Percentiles rank a stretch among this genome's conserved stretches.
Evolutionary conservation across 2,329 filamentous ascomycete genomes (phyloP).

Genomic region (Sporothrix curviconia): DNA sequence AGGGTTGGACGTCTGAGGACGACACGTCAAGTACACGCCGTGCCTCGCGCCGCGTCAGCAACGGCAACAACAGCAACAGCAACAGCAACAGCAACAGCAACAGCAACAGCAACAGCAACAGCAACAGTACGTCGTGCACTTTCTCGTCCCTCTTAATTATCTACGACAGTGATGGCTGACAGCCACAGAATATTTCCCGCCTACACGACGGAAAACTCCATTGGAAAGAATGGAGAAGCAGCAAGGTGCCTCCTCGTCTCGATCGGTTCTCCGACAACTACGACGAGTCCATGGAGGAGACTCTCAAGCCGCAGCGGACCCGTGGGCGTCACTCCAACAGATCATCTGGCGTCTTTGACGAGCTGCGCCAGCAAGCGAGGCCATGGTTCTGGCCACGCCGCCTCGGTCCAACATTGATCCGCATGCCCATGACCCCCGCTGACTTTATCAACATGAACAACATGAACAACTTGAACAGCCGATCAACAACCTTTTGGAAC

Average conservation of each 20-base stretch:
- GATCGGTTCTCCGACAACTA: slow-evolving; percentile 54
- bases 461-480: too few relatives aligned
- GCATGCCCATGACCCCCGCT: slow-evolving; percentile 45
- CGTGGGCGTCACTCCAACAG: slow-evolving; percentile 34
- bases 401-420: slow-evolving; percentile 46
- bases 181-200: slow-evolving; percentile 52
- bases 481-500: too few relatives aligned
- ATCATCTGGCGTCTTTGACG: slow-evolving; percentile 49
- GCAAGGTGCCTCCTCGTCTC: slow-evolving; percentile 25
- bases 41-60: slow-evolving; percentile 48
- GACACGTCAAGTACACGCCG: slow-evolving; percentile 38
- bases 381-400: slow-evolving; percentile 45
- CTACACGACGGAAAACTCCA: slow-evolving; percentile 62
- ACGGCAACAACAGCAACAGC: too few relatives aligned
- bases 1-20: slow-evolving; percentile 47
- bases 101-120: too few relatives aligned
- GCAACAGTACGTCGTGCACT: too few relatives aligned
- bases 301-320: slow-evolving; percentile 47
- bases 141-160: too few relatives aligned
- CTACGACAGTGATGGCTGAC: not conserved
- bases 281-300: slow-evolving; percentile 61
- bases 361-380: slow-evolving; percentile 50
- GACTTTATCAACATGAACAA: slow-evolving; percentile 47
- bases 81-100: too few relatives aligned
- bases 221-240: slow-evolving; percentile 41